Percentiles rank a stretch among this genome's conserved stretches.
Evolutionary conservation across 108 stramenopile species (phyloP).

Genomic region (Cyclotella choctawhatcheeana): DNA sequence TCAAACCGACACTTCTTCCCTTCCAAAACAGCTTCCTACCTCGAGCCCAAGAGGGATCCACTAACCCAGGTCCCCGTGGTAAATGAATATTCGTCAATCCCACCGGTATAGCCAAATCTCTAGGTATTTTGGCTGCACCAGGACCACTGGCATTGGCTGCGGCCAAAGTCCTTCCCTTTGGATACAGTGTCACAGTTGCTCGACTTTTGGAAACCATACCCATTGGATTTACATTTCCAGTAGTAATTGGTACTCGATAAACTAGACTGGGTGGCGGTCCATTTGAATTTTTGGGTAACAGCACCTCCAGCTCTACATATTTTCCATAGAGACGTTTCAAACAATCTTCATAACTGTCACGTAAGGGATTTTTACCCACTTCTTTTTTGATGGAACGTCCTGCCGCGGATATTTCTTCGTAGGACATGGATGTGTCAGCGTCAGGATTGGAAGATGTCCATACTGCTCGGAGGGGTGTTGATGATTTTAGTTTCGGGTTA

Average conservation of each 20-base stretch:
- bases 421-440: slow-evolving; percentile 28
- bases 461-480: slow-evolving; percentile 33
- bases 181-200: slow-evolving; percentile 63
- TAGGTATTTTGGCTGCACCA: slow-evolving; percentile 19
- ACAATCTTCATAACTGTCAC: slow-evolving; percentile 48
- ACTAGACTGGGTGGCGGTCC: slow-evolving; percentile 64
- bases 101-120: slow-evolving; percentile 43
- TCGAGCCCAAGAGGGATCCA: slow-evolving; percentile 80
- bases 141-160: slow-evolving; percentile 22
- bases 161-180: slow-evolving; percentile 54
- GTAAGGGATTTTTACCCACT: slow-evolving; percentile 33
- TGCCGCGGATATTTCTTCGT: slow-evolving; percentile 13
- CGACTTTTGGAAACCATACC: slow-evolving; percentile 69
- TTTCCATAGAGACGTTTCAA: slow-evolving; percentile 46
- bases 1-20: slow-evolving; percentile 66
- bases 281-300: slow-evolving; percentile 22
- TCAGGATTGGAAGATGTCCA: slow-evolving; percentile 42
- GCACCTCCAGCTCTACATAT: slow-evolving; percentile 49
- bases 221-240: slow-evolving; percentile 66
- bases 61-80: slow-evolving; percentile 71
- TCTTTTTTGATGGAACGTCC: slow-evolving; percentile 26
- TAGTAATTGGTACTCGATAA: slow-evolving; percentile 63
- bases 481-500: neutral
- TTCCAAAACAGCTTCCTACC: slow-evolving; percentile 73
- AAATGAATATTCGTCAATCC: slow-evolving; percentile 61